phyloP scores from a whole-genome alignment of 805 yeast species.

The Saitoella complicata region DNA sequence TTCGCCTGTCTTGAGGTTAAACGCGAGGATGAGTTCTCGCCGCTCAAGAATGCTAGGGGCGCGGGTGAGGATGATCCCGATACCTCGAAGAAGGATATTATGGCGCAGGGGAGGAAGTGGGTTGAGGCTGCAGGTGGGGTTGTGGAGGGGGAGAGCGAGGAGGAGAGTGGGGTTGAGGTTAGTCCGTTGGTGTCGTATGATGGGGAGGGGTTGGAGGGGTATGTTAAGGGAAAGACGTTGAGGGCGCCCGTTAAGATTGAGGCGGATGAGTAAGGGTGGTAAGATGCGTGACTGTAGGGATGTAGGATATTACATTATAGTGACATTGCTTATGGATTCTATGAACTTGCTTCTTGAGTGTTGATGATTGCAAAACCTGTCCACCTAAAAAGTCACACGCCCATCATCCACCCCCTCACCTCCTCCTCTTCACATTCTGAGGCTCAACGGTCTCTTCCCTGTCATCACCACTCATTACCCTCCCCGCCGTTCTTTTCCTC shows the following conservation, averaged over 20 bases:
- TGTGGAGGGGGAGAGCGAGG: not conserved
- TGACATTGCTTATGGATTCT: too few relatives aligned
- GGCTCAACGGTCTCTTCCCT: too few relatives aligned
- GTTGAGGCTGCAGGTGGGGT: constrained; percentile 50
- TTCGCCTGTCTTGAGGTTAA: constrained; percentile 90
- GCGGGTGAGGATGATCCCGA: constrained; percentile 73
- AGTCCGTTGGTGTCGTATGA: not conserved
- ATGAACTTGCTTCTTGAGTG: too few relatives aligned
- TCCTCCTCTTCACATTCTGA: too few relatives aligned
- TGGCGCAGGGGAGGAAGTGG: constrained; percentile 63
- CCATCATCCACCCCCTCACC: too few relatives aligned
- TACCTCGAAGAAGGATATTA: constrained; percentile 51
- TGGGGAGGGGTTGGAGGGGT: not conserved
- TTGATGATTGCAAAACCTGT: too few relatives aligned
- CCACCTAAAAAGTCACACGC: too few relatives aligned
- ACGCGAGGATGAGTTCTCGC: constrained; percentile 75
- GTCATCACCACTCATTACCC: too few relatives aligned
- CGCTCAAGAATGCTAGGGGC: constrained; percentile 80
- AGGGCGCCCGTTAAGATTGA: not conserved
- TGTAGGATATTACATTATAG: too few relatives aligned
- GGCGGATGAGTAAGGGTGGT: too few relatives aligned
- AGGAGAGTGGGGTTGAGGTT: not conserved
- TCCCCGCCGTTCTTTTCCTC: too few relatives aligned
- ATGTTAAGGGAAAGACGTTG: not conserved
- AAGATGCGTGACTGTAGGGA: too few relatives aligned